A percentile compares a stretch with the other conserved stretches of the same genome.
These are phyloP conservation scores for Gentiana dahurica DNA, from an alignment of 257 asterid species.

Conservation along the genomic window DNA sequence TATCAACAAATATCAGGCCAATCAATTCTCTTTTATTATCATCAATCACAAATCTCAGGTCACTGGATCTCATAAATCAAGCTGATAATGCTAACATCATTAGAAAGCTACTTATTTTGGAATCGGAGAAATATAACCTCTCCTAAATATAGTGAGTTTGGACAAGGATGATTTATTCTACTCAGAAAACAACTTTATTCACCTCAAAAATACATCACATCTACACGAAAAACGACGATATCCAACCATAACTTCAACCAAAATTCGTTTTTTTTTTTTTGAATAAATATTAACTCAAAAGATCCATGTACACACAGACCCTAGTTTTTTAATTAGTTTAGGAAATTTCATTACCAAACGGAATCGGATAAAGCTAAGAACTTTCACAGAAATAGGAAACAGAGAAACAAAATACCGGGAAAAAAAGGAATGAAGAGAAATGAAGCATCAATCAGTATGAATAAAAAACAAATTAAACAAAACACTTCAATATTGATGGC, in stretches of 20 bases:
- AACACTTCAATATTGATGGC: slow-evolving; percentile 25
- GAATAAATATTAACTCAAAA: no score
- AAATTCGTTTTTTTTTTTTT: no score
- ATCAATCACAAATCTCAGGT: slow-evolving; percentile 3
- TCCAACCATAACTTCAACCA: slow-evolving; percentile 13
- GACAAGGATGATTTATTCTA: slow-evolving; percentile 8
- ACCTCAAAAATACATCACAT: slow-evolving; percentile 5
- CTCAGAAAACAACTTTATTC: slow-evolving; percentile 7
- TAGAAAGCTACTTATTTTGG: background rate
- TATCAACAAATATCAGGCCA: background rate
- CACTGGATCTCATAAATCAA: slow-evolving; percentile 2
- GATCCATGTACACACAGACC: no score
- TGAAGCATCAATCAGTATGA: slow-evolving; percentile 27
- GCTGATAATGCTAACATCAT: background rate
- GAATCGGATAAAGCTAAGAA: slow-evolving; percentile 32
- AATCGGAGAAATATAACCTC: slow-evolving; percentile 7
- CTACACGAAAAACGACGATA: slow-evolving; percentile 17
- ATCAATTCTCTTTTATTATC: background rate
- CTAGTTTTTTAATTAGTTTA: no score
- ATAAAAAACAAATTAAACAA: slow-evolving; percentile 1
- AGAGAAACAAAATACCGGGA: background rate
- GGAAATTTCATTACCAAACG: slow-evolving; percentile 21
- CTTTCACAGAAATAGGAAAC: slow-evolving; percentile 27
- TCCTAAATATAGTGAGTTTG: background rate
- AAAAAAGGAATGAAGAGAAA: slow-evolving; percentile 5